Conservation (phyloP, 2,329 filamentous ascomycete genomes). For the Alternaria longipes region DNA sequence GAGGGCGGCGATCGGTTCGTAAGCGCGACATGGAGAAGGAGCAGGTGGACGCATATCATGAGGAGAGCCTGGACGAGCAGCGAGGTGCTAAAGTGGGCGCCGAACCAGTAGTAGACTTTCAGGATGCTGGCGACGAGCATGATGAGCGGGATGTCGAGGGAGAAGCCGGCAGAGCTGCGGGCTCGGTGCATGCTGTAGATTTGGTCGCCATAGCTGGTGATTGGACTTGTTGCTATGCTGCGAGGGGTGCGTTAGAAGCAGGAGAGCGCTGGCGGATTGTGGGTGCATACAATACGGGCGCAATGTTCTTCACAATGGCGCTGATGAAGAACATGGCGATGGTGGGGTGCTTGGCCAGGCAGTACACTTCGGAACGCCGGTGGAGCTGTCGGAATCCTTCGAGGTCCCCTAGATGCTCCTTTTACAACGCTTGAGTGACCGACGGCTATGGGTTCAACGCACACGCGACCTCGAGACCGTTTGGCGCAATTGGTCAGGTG, state of each 20-base stretch:
- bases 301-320: conserved; percentile 46
- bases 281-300: conserved; percentile 49
- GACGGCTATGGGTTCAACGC: not conserved
- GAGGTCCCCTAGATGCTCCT: not conserved
- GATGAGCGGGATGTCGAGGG: conserved; percentile 72
- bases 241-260: conserved; percentile 11
- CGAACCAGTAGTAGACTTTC: conserved; percentile 73
- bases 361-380: conserved; percentile 14
- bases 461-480: conserved; percentile 1
- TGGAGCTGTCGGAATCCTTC: conserved; percentile 8
- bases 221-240: conserved; percentile 68
- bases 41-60: conserved; percentile 67
- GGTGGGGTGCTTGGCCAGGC: not conserved
- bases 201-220: conserved; percentile 73
- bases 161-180: conserved; percentile 70
- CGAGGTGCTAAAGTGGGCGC: conserved; percentile 66
- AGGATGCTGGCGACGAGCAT: conserved; percentile 72
- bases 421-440: not conserved
- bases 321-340: conserved; percentile 50
- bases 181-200: conserved; percentile 70
- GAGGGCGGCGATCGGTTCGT: conserved; percentile 61
- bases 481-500: not conserved
- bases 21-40: conserved; percentile 69
- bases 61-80: conserved; percentile 68
- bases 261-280: not conserved